Evolutionary conservation across 805 yeast genomes (phyloP), one percentile per base, ranked within the genome.

Genomic region (Blastobotrys robertii): DNA sequence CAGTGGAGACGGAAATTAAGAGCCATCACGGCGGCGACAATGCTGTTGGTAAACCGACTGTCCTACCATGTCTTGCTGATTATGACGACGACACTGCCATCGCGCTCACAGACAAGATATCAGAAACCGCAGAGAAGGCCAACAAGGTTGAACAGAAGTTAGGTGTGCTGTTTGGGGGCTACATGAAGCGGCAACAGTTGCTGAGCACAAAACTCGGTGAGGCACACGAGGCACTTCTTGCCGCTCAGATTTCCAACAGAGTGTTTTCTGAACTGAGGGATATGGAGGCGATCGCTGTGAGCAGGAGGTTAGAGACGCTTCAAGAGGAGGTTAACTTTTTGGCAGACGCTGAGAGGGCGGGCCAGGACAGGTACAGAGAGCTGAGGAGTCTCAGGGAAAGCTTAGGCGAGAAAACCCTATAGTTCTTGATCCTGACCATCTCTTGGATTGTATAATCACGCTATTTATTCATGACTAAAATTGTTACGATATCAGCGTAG

Each of bases 111-210:
- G 36, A 25, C 5, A 33, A 34, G 8, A 37, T 52, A 14, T 13
- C 44, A 3, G 32, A 36, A 13, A 19, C 46, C 1, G 57, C 60
- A 2, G 48, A 49, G 32, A 49, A 48, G 7, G 55, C 65, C 4
- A 53, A 57, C 34, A 55, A 50, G 32, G 51, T 57, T 15, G 70
- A 66, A 41, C 52, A 57, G 37, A 60, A 58, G 34, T 48, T 64
- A 29, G 38, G 42, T 2, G 25, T 54, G 3, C 42, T 56, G 34
- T 52, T 62, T 10, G 63, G 57, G n/a, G 70, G 68, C 0, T 66
- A 64, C 44, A 29, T 50, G 15, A 60, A 60, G 38, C 59, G 66
- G 15, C 59, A 53, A 8, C 44, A 45, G 3, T 35, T 44, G 8
- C 46, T 64, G 6, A 9, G 46, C 8, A 35, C 41, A 11, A 53